Percentiles rank a stretch among this genome's conserved stretches.
Conservation (phyloP, 2,329 filamentous ascomycete genomes). For the Beauveria scarabaeidicola region DNA sequence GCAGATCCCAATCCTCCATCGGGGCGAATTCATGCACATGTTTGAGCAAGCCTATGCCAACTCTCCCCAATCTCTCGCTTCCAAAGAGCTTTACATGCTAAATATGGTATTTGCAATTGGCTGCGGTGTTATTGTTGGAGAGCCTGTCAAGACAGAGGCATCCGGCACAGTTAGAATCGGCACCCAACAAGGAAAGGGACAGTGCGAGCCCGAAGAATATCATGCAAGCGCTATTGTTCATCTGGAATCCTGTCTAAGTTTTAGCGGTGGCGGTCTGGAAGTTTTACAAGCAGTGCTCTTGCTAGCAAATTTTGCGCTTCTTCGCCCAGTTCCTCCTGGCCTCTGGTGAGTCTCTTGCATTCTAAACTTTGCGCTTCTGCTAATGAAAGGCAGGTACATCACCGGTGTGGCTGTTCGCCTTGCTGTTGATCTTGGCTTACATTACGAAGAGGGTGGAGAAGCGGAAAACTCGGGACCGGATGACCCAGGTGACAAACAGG, state of each 20-base stretch:
- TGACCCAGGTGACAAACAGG: constrained; percentile 15
- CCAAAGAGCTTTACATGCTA: constrained; percentile 82
- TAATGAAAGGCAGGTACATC: constrained; percentile 55
- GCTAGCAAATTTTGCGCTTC: constrained; percentile 80
- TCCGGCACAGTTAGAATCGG: constrained; percentile 22
- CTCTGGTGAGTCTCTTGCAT: constrained; percentile 53
- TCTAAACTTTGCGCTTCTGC: not conserved
- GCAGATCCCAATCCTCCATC: constrained; percentile 87
- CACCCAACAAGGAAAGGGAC: constrained; percentile 25
- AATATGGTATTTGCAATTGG: constrained; percentile 98
- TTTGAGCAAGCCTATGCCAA: constrained; percentile 73
- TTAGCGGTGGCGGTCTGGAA: constrained; percentile 81
- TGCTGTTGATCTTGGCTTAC: constrained; percentile 83
- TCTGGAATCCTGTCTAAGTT: constrained; percentile 76
- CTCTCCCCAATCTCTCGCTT: constrained; percentile 56
- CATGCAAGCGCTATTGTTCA: constrained; percentile 92
- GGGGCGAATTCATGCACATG: constrained; percentile 80
- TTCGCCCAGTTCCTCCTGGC: constrained; percentile 85
- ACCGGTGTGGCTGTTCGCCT: constrained; percentile 86
- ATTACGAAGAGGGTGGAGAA: constrained; percentile 79
- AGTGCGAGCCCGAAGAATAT: constrained; percentile 69
- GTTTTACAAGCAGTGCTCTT: constrained; percentile 90
- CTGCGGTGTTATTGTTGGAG: constrained; percentile 78
- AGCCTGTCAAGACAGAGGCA: constrained; percentile 43
- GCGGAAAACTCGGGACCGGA: constrained; percentile 40